phyloP scores from a whole-genome alignment of 768 basidiomycete species.

The Calvatia gigantea region DNA sequence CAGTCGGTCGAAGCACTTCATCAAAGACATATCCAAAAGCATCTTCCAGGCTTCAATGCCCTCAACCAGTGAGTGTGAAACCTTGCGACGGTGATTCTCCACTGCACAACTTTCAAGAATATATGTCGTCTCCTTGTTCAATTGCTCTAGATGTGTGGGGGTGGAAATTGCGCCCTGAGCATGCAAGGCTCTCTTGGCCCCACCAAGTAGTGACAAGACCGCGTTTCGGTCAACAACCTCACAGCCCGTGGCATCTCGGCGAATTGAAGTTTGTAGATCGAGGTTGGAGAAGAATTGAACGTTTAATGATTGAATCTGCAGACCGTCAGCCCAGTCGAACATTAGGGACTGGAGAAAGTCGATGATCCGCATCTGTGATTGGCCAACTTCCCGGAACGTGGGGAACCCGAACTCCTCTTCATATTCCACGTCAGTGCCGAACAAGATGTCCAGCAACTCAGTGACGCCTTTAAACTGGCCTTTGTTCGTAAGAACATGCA shows the following conservation, averaged over 20 bases:
- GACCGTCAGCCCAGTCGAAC: slow-evolving; percentile 84
- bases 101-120: slow-evolving; percentile 80
- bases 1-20: slow-evolving; percentile 81
- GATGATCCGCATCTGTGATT: slow-evolving; percentile 81
- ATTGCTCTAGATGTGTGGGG: slow-evolving; percentile 57
- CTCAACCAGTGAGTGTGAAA: slow-evolving; percentile 63
- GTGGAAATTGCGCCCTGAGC: slow-evolving; percentile 65
- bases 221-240: slow-evolving; percentile 77
- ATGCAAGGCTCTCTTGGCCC: slow-evolving; percentile 59
- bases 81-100: slow-evolving; percentile 85
- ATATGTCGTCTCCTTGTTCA: slow-evolving; percentile 67
- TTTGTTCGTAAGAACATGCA: slow-evolving; percentile 80
- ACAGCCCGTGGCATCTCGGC: slow-evolving; percentile 67
- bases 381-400: slow-evolving; percentile 71
- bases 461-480: slow-evolving; percentile 70
- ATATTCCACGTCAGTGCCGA: slow-evolving; percentile 58
- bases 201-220: slow-evolving; percentile 64
- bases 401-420: slow-evolving; percentile 49
- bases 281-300: slow-evolving; percentile 64
- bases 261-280: slow-evolving; percentile 68
- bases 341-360: slow-evolving; percentile 85
- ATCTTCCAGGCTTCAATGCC: slow-evolving; percentile 85
- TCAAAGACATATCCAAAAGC: slow-evolving; percentile 79
- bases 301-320: slow-evolving; percentile 53
- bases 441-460: slow-evolving; percentile 78